Conservation (phyloP, 805 yeast species). For the Ogataea degrootiae region DNA sequence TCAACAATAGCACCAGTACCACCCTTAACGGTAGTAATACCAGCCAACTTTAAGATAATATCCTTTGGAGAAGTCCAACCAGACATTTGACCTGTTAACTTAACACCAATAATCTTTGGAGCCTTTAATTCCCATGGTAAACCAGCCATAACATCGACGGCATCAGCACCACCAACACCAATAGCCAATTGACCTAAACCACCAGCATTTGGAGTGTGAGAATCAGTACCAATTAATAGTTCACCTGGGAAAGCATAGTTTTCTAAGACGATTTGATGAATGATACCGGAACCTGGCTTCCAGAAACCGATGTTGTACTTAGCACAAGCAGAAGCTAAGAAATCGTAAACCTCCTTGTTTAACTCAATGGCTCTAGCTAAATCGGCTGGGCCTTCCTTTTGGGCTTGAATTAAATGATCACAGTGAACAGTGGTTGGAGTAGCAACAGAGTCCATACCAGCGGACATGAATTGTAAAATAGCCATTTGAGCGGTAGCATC, state of each 20-base stretch:
- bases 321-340: constrained; percentile 86
- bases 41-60: constrained; percentile 89
- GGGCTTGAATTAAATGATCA: constrained; percentile 97
- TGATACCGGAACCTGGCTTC: constrained; percentile 99
- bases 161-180: constrained; percentile 99
- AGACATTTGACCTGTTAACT: constrained; percentile 78
- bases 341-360: constrained; percentile 94
- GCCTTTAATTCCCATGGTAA: constrained; percentile 99
- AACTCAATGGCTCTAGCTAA: constrained; percentile 74
- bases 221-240: constrained; percentile 96
- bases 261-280: constrained; percentile 95
- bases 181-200: constrained; percentile 98
- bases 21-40: constrained; percentile 90
- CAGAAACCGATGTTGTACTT: constrained; percentile 97
- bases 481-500: constrained; percentile 99
- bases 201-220: constrained; percentile 99
- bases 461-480: constrained; percentile 95
- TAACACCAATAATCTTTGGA: constrained; percentile 91
- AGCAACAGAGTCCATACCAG: constrained; percentile 80
- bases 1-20: constrained; percentile 97
- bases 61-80: constrained; percentile 99
- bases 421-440: constrained; percentile 97
- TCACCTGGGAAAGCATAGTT: constrained; percentile 96
- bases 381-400: constrained; percentile 85
- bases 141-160: constrained; percentile 95